Conservation (phyloP, 345 rosid species). For the Moringa oleifera region DNA sequence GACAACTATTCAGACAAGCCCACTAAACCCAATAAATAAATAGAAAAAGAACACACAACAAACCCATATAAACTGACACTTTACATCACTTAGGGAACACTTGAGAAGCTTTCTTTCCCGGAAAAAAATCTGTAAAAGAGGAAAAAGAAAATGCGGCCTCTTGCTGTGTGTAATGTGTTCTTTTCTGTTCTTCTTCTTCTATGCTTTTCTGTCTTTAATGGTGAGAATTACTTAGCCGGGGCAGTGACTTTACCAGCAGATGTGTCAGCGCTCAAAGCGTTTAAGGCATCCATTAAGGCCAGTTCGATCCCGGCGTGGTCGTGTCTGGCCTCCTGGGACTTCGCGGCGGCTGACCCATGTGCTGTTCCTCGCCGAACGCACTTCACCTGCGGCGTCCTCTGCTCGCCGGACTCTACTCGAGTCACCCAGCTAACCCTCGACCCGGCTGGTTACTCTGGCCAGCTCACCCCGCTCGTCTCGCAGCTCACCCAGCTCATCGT, state of each 20-base stretch:
- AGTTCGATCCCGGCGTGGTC: conserved; percentile 54
- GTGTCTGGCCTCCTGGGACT: conserved; percentile 70
- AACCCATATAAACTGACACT: too few species aligned
- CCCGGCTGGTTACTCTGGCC: conserved; percentile 77
- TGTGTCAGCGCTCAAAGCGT: conserved; percentile 53
- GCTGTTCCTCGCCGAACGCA: conserved; percentile 60
- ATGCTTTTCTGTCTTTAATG: background rate
- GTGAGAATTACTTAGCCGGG: background rate
- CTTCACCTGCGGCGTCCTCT: conserved; percentile 60
- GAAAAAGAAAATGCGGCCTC: too few species aligned
- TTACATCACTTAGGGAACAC: too few species aligned
- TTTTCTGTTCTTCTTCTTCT: conserved; percentile 7
- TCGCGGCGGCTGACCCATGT: conserved; percentile 55
- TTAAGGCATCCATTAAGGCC: conserved; percentile 50
- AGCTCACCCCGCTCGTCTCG: conserved; percentile 59
- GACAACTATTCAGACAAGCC: too few species aligned
- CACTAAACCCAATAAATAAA: too few species aligned
- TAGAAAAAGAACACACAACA: too few species aligned
- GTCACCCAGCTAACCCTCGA: conserved; percentile 72
- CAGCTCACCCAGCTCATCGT: conserved; percentile 45
- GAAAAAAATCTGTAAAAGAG: too few species aligned
- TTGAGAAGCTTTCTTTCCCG: too few species aligned
- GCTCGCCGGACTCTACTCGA: conserved; percentile 51
- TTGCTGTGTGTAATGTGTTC: too few species aligned
- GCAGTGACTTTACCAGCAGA: conserved; percentile 43